These are phyloP conservation scores for Penicillium psychrosexuale DNA, from an alignment of 2,329 filamentous ascomycete genomes.

Conservation along the genomic window DNA sequence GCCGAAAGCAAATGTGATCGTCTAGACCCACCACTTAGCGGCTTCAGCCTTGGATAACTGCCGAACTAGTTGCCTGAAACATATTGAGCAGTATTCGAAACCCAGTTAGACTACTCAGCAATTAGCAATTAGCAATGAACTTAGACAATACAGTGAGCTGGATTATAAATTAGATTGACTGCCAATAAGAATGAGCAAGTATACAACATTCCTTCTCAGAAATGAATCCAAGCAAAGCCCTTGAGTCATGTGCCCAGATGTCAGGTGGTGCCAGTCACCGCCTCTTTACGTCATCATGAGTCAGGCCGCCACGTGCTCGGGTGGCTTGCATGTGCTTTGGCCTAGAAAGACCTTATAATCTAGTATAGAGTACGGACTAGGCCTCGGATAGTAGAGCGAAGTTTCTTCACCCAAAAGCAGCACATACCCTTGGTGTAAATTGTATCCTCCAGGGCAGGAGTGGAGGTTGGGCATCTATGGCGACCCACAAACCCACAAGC, in stretches of 20 bases:
- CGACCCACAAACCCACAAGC: too few species aligned
- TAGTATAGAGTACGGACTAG: too few species aligned
- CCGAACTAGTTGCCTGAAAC: background rate
- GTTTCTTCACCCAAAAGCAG: too few species aligned
- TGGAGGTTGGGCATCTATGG: too few species aligned
- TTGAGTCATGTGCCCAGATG: background rate
- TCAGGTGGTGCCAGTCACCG: background rate
- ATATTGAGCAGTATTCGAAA: background rate
- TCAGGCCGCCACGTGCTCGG: background rate
- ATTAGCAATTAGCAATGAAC: background rate
- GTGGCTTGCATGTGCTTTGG: background rate
- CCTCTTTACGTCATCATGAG: background rate
- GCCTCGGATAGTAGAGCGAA: too few species aligned
- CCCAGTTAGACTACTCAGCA: background rate
- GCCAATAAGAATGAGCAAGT: background rate
- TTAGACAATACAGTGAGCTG: background rate
- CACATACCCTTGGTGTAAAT: too few species aligned
- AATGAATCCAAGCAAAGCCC: background rate
- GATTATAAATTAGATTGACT: background rate
- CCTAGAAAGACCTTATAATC: too few species aligned
- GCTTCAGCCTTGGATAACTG: slow-evolving; percentile 1
- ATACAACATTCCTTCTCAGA: background rate
- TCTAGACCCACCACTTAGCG: slow-evolving; percentile 7
- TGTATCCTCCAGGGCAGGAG: too few species aligned
- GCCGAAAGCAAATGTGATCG: slow-evolving; percentile 5